Evolutionary conservation across 805 yeast genomes (phyloP), one percentile per base, ranked within the genome.

Genomic region (Ogataea methanolica): DNA sequence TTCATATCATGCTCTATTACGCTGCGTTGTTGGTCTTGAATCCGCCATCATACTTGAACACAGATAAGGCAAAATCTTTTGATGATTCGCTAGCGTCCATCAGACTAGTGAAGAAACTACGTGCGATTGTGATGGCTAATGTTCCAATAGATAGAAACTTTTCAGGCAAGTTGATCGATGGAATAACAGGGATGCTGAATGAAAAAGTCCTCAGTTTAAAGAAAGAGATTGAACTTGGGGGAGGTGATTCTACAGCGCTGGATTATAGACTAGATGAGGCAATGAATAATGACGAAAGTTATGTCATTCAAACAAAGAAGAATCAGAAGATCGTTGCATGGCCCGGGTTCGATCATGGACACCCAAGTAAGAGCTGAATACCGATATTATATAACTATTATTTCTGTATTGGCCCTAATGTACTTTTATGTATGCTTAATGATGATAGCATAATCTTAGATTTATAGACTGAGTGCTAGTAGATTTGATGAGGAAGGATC

Each of bases 341-440:
- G 88, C 88, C 88, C 0, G 86, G 87, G 0, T 73, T 79, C 14
- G 75, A 82, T 54, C 86, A 80, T 54, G 84, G 85, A 0, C 88
- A 82, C 59, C 85, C 86, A 2, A 60, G 61, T 40, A 55, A 54
- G 33, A 39, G 33, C 9, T 37, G 8, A 36, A 26, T 11, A 26
- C 31, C 11, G 2, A 4, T 26, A 26, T 26, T 26, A 26, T 6
- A 26, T 26, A 9, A 26, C 31, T 3, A 9, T 26, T 26, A 26
- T 26, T 26, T 3, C 31, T 26, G 11, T 26, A 11, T 6, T 6
- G 9, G 31, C 12, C 11, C 31, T 26, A 26, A 26, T 26, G 31
- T 11, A 26, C 11, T 26, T 9, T 26, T 26, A 26, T 26, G 9
- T 8, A 8, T 6, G 9, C 31, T 9, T 26, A 26, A 26, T 9